Evolutionary conservation across 1,284 basidiomycete genomes (phyloP).

Genomic region (Pholiota adiposa): DNA sequence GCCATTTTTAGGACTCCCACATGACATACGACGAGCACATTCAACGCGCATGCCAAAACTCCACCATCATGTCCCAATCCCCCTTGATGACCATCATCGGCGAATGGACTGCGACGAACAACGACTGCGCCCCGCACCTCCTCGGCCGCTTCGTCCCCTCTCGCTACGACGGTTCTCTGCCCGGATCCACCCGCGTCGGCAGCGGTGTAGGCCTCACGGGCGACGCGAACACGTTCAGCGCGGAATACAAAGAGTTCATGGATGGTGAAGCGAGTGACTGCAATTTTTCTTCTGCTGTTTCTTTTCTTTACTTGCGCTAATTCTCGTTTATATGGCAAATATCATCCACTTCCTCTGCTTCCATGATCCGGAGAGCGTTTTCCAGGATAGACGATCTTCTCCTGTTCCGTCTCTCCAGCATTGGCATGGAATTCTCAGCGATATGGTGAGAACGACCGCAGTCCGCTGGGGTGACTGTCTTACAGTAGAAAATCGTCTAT

Average conservation of each 20-base stretch:
- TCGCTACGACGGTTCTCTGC: constrained; percentile 80
- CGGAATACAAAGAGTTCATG: constrained; percentile 83
- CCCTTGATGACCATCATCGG: constrained; percentile 80
- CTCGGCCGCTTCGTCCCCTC: constrained; percentile 68
- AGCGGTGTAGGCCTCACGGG: constrained; percentile 78
- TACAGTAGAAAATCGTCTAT: no score
- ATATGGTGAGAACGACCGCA: no score
- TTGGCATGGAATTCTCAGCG: no score
- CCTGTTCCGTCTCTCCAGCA: no score
- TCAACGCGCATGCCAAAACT: constrained; percentile 57
- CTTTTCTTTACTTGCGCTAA: no score
- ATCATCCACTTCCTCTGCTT: no score
- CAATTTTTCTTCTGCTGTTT: no score
- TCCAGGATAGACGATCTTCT: no score
- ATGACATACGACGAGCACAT: constrained; percentile 66
- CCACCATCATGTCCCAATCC: constrained; percentile 49
- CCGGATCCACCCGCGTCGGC: constrained; percentile 66
- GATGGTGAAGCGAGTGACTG: no score
- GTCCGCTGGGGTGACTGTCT: no score
- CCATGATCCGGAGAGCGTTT: no score
- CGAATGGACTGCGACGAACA: constrained; percentile 83
- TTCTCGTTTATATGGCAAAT: no score
- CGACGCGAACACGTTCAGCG: constrained; percentile 68
- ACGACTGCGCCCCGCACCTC: constrained; percentile 83
- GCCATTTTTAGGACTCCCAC: constrained; percentile 48